Conservation (phyloP, 1,139 yeast species). For the Starmera stellimalicola region DNA sequence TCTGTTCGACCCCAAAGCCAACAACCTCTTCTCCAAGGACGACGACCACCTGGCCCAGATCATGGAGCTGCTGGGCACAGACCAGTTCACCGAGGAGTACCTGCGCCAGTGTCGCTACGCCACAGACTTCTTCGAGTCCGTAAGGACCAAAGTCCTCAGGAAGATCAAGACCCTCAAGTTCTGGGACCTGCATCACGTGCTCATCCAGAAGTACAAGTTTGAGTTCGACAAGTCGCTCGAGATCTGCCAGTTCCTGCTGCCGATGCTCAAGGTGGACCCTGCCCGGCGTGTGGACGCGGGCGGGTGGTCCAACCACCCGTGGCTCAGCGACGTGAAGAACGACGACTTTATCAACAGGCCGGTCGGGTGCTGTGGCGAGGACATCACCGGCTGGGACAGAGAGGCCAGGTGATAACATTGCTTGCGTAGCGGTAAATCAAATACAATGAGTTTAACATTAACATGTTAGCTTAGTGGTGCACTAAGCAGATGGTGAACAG, state of each 20-base stretch:
- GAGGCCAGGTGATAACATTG: no score
- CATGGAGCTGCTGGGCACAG: conserved; percentile 58
- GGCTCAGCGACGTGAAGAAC: conserved; percentile 34
- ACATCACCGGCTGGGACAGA: conserved; percentile 18
- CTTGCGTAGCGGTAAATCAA: no score
- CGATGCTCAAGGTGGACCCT: conserved; percentile 69
- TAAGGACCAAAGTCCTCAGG: conserved; percentile 33
- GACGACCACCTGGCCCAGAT: conserved; percentile 87
- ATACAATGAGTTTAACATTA: no score
- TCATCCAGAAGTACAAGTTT: conserved; percentile 65
- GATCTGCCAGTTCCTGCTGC: conserved; percentile 54
- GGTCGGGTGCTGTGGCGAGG: conserved; percentile 16
- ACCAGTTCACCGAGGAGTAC: conserved; percentile 40
- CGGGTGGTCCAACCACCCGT: conserved; percentile 68
- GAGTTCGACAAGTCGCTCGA: conserved; percentile 43
- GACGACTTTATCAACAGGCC: conserved; percentile 10
- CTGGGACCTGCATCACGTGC: conserved; percentile 60
- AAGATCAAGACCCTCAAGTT: conserved; percentile 57
- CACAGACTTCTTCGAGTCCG: conserved; percentile 35
- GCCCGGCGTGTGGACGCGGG: conserved; percentile 72
- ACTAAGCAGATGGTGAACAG: no score
- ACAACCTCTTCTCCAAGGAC: conserved; percentile 53
- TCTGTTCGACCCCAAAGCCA: conserved; percentile 71
- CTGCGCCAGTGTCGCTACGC: conserved; percentile 46
- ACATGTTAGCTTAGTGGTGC: no score